phyloP scores from a whole-genome alignment of 495 filamentous ascomycete species.

The Penicillium psychrofluorescens region DNA sequence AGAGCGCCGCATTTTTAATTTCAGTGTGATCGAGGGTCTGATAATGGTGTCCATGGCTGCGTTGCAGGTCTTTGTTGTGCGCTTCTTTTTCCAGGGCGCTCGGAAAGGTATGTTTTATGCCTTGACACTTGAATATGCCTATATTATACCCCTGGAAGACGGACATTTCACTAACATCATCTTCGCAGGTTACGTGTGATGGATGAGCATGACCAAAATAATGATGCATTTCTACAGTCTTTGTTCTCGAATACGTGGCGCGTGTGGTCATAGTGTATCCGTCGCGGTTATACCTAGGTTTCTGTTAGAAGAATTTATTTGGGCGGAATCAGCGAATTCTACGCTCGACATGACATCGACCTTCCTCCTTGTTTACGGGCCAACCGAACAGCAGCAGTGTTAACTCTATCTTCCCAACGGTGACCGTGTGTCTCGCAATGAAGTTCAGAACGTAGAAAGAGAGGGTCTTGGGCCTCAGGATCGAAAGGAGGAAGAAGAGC shows the following conservation, averaged over 20 bases:
- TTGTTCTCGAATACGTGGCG: background rate
- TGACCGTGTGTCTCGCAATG: too few species aligned
- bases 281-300: too few species aligned
- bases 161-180: background rate
- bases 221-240: background rate
- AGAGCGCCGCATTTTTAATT: conserved; percentile 92
- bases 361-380: background rate
- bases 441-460: too few species aligned
- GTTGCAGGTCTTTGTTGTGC: conserved; percentile 94
- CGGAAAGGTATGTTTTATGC: conserved; percentile 51
- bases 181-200: conserved; percentile 1
- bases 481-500: too few species aligned
- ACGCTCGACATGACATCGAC: conserved; percentile 5
- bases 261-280: conserved; percentile 12
- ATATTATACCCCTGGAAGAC: too few species aligned
- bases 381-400: too few species aligned
- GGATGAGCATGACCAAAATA: background rate
- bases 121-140: background rate
- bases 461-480: too few species aligned
- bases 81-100: conserved; percentile 97
- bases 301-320: too few species aligned
- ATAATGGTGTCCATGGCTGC: conserved; percentile 96
- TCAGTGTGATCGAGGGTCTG: conserved; percentile 83
- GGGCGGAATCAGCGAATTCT: background rate
- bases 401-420: too few species aligned